phyloP scores from a whole-genome alignment of 2,329 filamentous ascomycete species.

The Westerdykella sp. region DNA sequence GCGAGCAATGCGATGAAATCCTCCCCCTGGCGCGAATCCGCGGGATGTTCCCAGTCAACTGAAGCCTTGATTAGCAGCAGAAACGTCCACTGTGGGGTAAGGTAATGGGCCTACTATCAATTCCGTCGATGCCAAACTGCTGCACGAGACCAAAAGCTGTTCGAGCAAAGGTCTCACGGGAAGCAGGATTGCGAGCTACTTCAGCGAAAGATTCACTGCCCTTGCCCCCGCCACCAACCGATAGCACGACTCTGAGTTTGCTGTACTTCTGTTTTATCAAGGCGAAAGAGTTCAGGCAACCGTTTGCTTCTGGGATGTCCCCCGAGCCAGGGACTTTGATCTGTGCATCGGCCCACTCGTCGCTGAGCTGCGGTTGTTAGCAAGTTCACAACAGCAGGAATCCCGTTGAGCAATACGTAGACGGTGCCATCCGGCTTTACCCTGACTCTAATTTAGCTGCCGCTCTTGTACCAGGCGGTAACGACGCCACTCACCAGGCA shows the following conservation, averaged over 20 bases:
- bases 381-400: not conserved
- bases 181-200: slow-evolving; percentile 56
- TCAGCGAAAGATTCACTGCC: slow-evolving; percentile 62
- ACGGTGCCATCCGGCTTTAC: slow-evolving; percentile 66
- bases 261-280: slow-evolving; percentile 65
- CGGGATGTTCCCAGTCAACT: slow-evolving; percentile 81
- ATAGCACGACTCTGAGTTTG: slow-evolving; percentile 68
- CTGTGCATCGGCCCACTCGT: slow-evolving; percentile 70
- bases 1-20: slow-evolving; percentile 66
- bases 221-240: slow-evolving; percentile 65
- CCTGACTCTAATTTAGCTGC: slow-evolving; percentile 36
- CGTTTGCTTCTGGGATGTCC: slow-evolving; percentile 30
- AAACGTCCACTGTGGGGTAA: not conserved
- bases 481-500: slow-evolving; percentile 48
- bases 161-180: slow-evolving; percentile 63
- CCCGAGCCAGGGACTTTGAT: slow-evolving; percentile 62
- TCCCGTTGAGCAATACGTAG: slow-evolving; percentile 42
- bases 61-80: slow-evolving; percentile 9
- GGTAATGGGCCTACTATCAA: slow-evolving; percentile 58
- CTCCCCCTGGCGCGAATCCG: slow-evolving; percentile 57
- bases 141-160: slow-evolving; percentile 63
- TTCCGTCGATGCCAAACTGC: slow-evolving; percentile 64
- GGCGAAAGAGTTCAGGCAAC: slow-evolving; percentile 65
- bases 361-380: slow-evolving; percentile 56
- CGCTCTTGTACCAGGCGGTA: slow-evolving; percentile 5